Conservation (phyloP, 495 filamentous ascomycete species). For the Aspergillus coremiiformis region DNA sequence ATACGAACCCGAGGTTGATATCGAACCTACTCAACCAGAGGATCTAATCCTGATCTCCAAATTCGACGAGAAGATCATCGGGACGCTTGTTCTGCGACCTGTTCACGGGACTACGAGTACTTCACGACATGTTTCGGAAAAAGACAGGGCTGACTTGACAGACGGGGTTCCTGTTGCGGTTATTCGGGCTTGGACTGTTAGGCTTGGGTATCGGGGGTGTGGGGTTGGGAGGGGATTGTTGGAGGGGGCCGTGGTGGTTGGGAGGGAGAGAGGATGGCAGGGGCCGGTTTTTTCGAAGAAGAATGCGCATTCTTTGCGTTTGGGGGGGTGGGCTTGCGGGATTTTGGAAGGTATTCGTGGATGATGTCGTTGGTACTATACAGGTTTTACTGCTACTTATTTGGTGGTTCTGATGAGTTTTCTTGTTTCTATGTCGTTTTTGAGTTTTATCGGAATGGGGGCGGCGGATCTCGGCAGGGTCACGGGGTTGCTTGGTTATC, state of each 20-base stretch:
- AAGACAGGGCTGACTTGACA: too few relatives aligned
- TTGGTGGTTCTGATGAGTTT: not conserved
- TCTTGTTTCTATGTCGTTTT: too few relatives aligned
- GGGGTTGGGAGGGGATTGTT: conserved; percentile 65
- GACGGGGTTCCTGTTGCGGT: too few relatives aligned
- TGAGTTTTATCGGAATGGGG: too few relatives aligned
- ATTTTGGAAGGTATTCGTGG: conserved; percentile 34
- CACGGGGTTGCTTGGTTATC: too few relatives aligned
- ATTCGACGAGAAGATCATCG: conserved; percentile 53
- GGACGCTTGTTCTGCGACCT: conserved; percentile 42
- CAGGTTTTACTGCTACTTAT: too few relatives aligned
- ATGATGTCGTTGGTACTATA: too few relatives aligned
- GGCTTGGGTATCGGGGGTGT: conserved; percentile 53
- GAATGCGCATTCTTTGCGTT: conserved; percentile 56
- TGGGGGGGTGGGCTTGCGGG: conserved; percentile 39
- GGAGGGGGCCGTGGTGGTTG: conserved; percentile 53
- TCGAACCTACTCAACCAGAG: not conserved
- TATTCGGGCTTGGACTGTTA: conserved; percentile 71
- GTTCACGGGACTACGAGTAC: too few relatives aligned
- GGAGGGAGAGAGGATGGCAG: conserved; percentile 46
- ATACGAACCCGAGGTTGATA: conserved; percentile 15
- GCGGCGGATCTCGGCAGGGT: too few relatives aligned
- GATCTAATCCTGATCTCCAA: conserved; percentile 45
- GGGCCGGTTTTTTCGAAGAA: conserved; percentile 55
- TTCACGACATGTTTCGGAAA: too few relatives aligned